A percentile compares a stretch with the other conserved stretches of the same genome.
Evolutionary conservation across 371 early-diverging fungal species (phyloP).

Genomic region (Mortierella sp.): DNA sequence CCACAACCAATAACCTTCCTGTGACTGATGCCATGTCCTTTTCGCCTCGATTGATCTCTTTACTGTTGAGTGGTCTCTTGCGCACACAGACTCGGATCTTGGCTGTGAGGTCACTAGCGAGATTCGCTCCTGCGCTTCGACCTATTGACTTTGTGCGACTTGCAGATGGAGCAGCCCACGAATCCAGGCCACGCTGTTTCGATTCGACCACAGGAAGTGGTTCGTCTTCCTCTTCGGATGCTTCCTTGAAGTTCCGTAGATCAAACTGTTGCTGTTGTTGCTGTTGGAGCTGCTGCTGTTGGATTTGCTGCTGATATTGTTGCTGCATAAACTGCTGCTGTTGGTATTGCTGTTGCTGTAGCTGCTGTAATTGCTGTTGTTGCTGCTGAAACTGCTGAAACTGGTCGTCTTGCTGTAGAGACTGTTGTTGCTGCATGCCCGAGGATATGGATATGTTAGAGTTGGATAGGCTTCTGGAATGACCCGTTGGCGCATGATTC

Average conservation of each 20-base stretch:
- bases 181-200: conserved; percentile 43
- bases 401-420: too few species aligned
- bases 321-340: too few species aligned
- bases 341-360: conserved; percentile 25
- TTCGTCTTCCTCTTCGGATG: conserved; percentile 50
- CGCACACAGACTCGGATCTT: conserved; percentile 97
- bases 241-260: conserved; percentile 43
- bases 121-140: too few species aligned
- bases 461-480: conserved; percentile 31
- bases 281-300: conserved; percentile 18
- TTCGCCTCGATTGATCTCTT: conserved; percentile 80
- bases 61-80: conserved; percentile 91
- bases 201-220: conserved; percentile 48
- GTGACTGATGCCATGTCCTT: conserved; percentile 81
- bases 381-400: too few species aligned
- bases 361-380: conserved; percentile 30
- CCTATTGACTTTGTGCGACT: too few species aligned
- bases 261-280: conserved; percentile 15
- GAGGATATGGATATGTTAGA: conserved; percentile 29
- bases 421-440: too few species aligned
- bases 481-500: too few species aligned
- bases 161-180: conserved; percentile 38
- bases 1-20: conserved; percentile 77
- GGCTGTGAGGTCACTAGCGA: conserved; percentile 67
- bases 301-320: too few species aligned